Percentiles rank a stretch among this genome's conserved stretches.
phyloP scores from a whole-genome alignment of 176 grass and related monocot genomes.

The Raddia distichophylla region DNA sequence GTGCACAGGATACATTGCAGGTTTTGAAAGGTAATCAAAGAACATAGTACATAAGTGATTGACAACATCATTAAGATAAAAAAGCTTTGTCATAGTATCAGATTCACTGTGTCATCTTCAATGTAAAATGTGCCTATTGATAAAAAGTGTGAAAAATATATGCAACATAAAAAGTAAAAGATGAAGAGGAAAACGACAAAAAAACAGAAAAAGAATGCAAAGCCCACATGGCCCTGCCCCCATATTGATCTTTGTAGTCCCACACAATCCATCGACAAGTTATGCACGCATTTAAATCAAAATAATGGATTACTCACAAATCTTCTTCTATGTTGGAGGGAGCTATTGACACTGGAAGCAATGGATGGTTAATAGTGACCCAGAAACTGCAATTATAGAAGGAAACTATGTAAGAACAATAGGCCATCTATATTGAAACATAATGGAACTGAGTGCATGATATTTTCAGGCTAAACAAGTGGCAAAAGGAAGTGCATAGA shows the following conservation, averaged over 20 bases:
- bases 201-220: no score
- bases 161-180: no score
- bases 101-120: no score
- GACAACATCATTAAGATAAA: no score
- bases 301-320: slow-evolving; percentile 62
- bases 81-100: no score
- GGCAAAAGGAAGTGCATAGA: background rate
- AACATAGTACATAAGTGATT: background rate
- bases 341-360: slow-evolving; percentile 58
- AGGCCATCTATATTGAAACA: slow-evolving; percentile 11
- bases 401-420: slow-evolving; percentile 47
- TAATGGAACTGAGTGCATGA: slow-evolving; percentile 2
- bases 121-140: no score
- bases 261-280: slow-evolving; percentile 3
- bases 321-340: slow-evolving; percentile 51
- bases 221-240: no score
- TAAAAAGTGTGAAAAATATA: background rate
- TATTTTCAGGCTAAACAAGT: background rate
- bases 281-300: background rate
- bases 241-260: background rate
- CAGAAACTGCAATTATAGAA: slow-evolving; percentile 73
- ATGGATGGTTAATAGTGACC: slow-evolving; percentile 58
- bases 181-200: no score
- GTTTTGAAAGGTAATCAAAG: background rate
- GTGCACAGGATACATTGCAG: no score